Base-by-base conservation (phyloP, 176 grass and related monocot genomes). In the Rhipidocladum racemiflorum region DNA sequence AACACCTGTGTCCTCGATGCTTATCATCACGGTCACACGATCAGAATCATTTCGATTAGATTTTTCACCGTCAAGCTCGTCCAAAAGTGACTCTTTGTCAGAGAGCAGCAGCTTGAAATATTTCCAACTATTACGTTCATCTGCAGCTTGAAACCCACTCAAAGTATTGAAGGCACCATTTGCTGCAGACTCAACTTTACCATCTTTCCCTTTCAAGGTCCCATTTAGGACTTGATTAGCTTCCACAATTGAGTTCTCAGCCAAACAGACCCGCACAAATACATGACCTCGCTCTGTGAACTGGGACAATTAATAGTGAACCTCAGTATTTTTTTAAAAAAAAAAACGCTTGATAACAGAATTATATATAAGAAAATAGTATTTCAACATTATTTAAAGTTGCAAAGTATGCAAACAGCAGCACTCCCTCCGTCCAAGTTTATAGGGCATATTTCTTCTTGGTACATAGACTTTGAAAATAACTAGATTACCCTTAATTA, bases 251-350 rank as follows among this genome's bases (percentile, higher is more conserved):
- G 81, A 76, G 61, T 84, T 92, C 18, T 93, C 90, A 67, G 88
- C 84, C 68, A 93, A 63, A 88, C 79, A 91, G 36, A 97, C 95
- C 78, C 89, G 84, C 18, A 94, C 88, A 91, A 94, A 97, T 88
- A 97, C 93, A 79, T 97, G 95, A 15, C 95, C 95, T 40, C 88
- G 84, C 67, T 89, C 90, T 69, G 95, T 97, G 81, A 97, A 97
- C 94, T 97, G 89, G 3, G 70, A 78, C 11, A 88, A 76, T 34
- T 11, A 71, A 83, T 55, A 75, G 15, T 75, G 48, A 81, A 75
- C 28, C 28, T 83, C 27, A 86, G 83, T 68, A 39, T 29, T 77
- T 60, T 64, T 62, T 70, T 1, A 35, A 4, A 29, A 61, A 5
- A 35, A 4, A 29, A 61, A 5, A 3, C 44, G 9, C 67, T 67